Conservation (phyloP, 169 alveolate species). For the Besnoitia besnoiti region DNA sequence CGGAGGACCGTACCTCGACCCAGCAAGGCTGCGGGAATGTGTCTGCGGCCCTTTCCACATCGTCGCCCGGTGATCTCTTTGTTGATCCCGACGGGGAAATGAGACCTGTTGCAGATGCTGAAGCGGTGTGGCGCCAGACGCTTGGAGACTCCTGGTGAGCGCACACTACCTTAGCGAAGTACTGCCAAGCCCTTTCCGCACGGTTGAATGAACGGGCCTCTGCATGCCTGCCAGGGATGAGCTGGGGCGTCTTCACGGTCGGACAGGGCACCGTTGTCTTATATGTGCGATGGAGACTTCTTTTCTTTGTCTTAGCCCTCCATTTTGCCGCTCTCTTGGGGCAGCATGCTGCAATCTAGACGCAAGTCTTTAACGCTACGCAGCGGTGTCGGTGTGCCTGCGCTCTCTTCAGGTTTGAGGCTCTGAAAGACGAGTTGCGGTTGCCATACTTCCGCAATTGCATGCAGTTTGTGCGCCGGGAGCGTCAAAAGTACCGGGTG, state of each 20-base stretch:
- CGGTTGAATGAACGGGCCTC: neutral
- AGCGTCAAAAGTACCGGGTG: constrained; percentile 45
- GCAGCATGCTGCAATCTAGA: neutral
- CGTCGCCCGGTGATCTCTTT: too few relatives aligned
- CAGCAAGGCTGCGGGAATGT: too few relatives aligned
- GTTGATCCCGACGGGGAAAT: neutral
- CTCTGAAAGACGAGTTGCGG: constrained; percentile 47
- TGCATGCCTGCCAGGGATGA: neutral
- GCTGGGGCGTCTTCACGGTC: neutral
- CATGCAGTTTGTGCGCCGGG: neutral
- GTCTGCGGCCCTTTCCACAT: too few relatives aligned
- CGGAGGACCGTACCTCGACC: too few relatives aligned
- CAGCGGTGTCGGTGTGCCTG: neutral
- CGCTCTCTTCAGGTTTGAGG: constrained; percentile 54
- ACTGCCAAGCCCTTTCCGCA: neutral
- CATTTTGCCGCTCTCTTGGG: neutral
- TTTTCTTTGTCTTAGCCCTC: neutral
- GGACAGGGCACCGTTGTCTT: neutral
- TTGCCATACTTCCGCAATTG: constrained; percentile 53
- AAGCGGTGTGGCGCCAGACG: neutral
- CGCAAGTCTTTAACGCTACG: neutral
- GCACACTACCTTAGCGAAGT: neutral
- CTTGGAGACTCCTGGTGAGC: constrained; percentile 1
- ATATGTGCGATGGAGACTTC: neutral
- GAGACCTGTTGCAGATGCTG: neutral